Evolutionary conservation across 2,329 filamentous ascomycete genomes (phyloP), one percentile per base, ranked within the genome.

Genomic region (Penicillium brasilianum): DNA sequence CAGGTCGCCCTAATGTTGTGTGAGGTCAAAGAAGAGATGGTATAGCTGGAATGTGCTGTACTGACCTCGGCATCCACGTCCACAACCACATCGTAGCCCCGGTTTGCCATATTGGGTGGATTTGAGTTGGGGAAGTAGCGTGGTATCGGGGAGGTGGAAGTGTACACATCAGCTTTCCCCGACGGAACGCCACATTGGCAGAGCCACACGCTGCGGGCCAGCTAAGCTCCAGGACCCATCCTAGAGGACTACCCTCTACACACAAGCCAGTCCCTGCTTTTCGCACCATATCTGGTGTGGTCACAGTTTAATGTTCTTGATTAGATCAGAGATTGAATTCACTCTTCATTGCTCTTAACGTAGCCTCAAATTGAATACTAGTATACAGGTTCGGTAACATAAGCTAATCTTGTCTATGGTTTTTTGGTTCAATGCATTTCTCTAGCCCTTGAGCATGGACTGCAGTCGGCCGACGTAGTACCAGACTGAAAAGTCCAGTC

Each of bases 81-180:
- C 62, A 99, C 95, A 68, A 99, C 94, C 64, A 96, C 95, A 83
- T 99, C 95, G 78, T 99, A 99, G 70, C 93, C 93, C 74, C 91
- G 85, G 77, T 91, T 90, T 60, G 91, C 87, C 90, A 93, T 93
- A 58, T 71, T 82, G 73, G 25, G 63, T 64, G 52, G 55, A 57
- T 66, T 69, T 69, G 48, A 59, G 41, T 65, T 54, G 55, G 58
- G 60, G 64, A 56, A 55, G 61, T 65, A 64, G 41, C 43, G 58
- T 63, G 62, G 58, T 66, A 58, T 62, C 53, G 59, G 66, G 62
- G 53, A 69, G 68, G 56, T 66, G 69, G 48, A 71, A 74, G 70
- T 69, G 71, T 73, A 74, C 71, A 75, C 70, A 72, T 74, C 70
- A 75, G 72, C 73, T 69, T 67, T 60, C 64, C 64, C 66, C 66